Conservation (phyloP, 345 rosid genomes). For the Eucalyptus regnans region DNA sequence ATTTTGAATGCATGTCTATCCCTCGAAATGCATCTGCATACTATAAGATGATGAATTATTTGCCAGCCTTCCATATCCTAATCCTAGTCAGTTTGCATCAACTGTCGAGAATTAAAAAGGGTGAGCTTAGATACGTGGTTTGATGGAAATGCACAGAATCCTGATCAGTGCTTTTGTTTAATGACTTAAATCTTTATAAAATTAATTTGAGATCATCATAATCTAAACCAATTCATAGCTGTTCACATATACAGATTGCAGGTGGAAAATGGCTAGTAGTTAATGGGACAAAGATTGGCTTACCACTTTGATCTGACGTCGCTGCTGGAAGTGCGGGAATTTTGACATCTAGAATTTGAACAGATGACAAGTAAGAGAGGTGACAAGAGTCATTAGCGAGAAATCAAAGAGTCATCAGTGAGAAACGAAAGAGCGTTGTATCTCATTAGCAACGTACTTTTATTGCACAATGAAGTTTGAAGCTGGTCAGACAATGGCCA, state of each 20-base stretch:
- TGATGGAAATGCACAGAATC: background rate
- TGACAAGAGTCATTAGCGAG: background rate
- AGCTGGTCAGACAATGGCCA: constrained; percentile 62
- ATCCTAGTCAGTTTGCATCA: background rate
- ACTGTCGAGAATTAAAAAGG: background rate
- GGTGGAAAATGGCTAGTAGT: background rate
- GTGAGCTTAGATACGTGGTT: background rate
- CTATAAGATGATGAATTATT: background rate
- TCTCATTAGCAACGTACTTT: constrained; percentile 21
- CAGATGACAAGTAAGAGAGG: background rate
- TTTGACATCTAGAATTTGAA: constrained; percentile 44
- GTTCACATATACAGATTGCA: background rate
- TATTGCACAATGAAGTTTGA: constrained; percentile 67
- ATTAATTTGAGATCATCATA: background rate
- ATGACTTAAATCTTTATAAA: background rate
- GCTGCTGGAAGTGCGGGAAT: constrained; percentile 97
- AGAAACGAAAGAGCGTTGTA: background rate
- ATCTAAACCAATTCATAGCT: background rate
- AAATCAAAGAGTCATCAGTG: background rate
- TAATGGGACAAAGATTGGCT: background rate
- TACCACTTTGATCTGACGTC: constrained; percentile 66
- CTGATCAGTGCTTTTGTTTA: background rate
- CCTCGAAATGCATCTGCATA: background rate
- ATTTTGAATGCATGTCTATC: background rate
- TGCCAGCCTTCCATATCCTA: background rate